Percentiles rank a stretch among this genome's conserved stretches.
These are phyloP conservation scores for Quercus phellos DNA, from an alignment of 331 rosid genomes.

Conservation along the genomic window DNA sequence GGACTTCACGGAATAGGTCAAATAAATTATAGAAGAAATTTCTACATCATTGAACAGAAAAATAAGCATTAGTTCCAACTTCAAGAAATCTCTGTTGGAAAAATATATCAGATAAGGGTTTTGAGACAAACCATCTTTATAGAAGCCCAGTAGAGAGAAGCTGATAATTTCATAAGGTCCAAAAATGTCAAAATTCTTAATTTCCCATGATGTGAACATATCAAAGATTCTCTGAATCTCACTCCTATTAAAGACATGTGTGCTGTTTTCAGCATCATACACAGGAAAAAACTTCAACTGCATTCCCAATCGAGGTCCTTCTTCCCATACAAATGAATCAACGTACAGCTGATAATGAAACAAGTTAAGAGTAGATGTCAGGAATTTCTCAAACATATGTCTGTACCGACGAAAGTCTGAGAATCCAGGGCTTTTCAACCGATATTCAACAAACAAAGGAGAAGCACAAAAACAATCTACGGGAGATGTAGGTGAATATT, in stretches of 20 bases:
- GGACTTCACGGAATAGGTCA: neutral
- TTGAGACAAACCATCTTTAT: slow-evolving; percentile 44
- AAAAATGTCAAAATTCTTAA: slow-evolving; percentile 46
- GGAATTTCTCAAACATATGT: slow-evolving; percentile 30
- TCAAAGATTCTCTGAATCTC: slow-evolving; percentile 47
- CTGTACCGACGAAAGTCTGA: slow-evolving; percentile 47
- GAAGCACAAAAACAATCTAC: slow-evolving; percentile 57
- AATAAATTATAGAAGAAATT: slow-evolving; percentile 1
- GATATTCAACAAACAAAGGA: slow-evolving; percentile 63
- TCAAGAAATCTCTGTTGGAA: neutral
- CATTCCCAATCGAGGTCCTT: slow-evolving; percentile 72
- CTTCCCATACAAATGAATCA: slow-evolving; percentile 42
- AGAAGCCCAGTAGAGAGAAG: slow-evolving; percentile 55
- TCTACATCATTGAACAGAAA: neutral
- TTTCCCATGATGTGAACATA: slow-evolving; percentile 38
- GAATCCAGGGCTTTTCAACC: slow-evolving; percentile 92
- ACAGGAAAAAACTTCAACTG: slow-evolving; percentile 66
- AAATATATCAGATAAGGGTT: slow-evolving; percentile 6
- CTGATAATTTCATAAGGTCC: slow-evolving; percentile 89
- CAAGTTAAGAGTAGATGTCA: slow-evolving; percentile 44
- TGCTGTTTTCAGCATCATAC: neutral
- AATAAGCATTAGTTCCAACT: neutral
- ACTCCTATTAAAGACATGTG: slow-evolving; percentile 34
- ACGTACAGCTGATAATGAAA: slow-evolving; percentile 45
- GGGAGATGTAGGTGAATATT: slow-evolving; percentile 36